Conservation (phyloP, 2,329 filamentous ascomycete species). For the Raffaelea deltoideospora region DNA sequence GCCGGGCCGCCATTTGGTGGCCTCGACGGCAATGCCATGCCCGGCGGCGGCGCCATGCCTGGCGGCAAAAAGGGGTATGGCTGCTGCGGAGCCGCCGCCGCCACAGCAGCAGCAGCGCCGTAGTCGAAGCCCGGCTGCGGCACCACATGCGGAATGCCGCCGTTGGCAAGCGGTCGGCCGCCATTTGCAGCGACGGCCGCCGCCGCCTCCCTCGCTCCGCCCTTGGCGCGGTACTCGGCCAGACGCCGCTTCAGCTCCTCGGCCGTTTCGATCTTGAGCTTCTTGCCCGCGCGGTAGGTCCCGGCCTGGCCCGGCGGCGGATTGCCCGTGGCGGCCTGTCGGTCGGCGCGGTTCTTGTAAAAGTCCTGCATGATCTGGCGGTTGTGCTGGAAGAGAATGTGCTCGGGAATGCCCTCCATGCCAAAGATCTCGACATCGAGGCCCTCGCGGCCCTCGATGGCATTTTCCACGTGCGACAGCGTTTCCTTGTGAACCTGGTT, state of each 20-base stretch:
- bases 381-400: slow-evolving; percentile 68
- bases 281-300: slow-evolving; percentile 50
- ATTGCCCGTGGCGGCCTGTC: slow-evolving; percentile 71
- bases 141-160: too few relatives aligned
- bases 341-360: slow-evolving; percentile 72
- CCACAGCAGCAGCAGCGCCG: too few relatives aligned
- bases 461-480: slow-evolving; percentile 78
- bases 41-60: slow-evolving; percentile 13
- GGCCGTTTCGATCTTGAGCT: slow-evolving; percentile 56
- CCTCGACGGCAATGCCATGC: slow-evolving; percentile 8
- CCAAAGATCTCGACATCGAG: slow-evolving; percentile 94
- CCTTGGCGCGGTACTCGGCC: slow-evolving; percentile 59
- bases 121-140: too few relatives aligned
- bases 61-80: slow-evolving; percentile 15
- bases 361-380: slow-evolving; percentile 75
- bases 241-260: slow-evolving; percentile 70
- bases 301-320: slow-evolving; percentile 47
- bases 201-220: slow-evolving; percentile 43
- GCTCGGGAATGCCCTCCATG: slow-evolving; percentile 90
- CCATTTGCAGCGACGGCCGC: slow-evolving; percentile 3
- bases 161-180: background rate
- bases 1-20: slow-evolving; percentile 31
- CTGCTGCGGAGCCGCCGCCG: too few relatives aligned
- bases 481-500: slow-evolving; percentile 97
- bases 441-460: slow-evolving; percentile 68